Percentiles rank a stretch among this genome's conserved stretches.
Conservation (phyloP, 192 early-diverging fungal genomes). For the Coemansia sp. region DNA sequence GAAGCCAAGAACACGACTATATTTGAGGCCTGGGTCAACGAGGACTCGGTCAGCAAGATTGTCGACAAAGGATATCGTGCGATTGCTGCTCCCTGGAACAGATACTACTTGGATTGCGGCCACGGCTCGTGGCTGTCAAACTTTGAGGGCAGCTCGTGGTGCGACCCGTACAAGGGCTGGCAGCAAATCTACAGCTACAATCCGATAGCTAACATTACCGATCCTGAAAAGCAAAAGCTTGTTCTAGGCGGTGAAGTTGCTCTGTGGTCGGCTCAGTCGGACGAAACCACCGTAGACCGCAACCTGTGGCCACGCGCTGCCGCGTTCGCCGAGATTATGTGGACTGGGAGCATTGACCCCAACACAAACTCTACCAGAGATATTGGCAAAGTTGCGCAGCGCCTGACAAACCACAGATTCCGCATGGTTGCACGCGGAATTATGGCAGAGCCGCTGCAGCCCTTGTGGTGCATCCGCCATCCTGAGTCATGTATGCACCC, state of each 20-base stretch:
- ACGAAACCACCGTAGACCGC: constrained; percentile 59
- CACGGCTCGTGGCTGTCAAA: constrained; percentile 72
- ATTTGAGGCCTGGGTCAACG: constrained; percentile 68
- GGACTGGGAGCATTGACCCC: constrained; percentile 65
- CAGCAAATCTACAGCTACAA: constrained; percentile 68
- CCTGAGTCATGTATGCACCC: constrained; percentile 48
- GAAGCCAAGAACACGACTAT: constrained; percentile 60
- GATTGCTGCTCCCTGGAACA: constrained; percentile 61
- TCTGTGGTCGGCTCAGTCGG: constrained; percentile 69
- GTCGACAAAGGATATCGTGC: constrained; percentile 64
- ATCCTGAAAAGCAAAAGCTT: constrained; percentile 56
- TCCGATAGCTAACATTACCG: constrained; percentile 58
- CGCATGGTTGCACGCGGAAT: constrained; percentile 66
- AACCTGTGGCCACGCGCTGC: constrained; percentile 70
- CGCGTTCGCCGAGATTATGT: constrained; percentile 68
- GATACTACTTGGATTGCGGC: constrained; percentile 74
- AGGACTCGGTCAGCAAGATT: constrained; percentile 56
- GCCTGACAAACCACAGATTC: constrained; percentile 71
- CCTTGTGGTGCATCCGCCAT: constrained; percentile 65
- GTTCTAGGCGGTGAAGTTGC: constrained; percentile 68
- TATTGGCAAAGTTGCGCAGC: constrained; percentile 58
- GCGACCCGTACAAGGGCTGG: constrained; percentile 70
- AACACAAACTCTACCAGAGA: constrained; percentile 54
- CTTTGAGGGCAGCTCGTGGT: constrained; percentile 67
- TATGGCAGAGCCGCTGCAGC: constrained; percentile 66